Base-by-base conservation (phyloP, 176 grass and related monocot genomes). In the Zea luxurians region DNA sequence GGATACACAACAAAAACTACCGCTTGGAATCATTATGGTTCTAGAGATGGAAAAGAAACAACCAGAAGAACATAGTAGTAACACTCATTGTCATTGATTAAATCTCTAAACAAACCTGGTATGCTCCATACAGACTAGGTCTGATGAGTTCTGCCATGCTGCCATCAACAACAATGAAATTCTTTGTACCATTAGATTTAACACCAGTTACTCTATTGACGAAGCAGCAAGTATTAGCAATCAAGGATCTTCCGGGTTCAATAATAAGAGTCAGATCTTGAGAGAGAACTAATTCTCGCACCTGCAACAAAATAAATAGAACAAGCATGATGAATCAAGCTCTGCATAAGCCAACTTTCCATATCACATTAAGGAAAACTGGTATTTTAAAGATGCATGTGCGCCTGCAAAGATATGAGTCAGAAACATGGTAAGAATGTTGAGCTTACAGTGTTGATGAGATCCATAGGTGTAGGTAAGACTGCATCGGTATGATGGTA, bases 71-170 rank as follows among this genome's bases (percentile, higher is more conserved):
- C 12, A 17, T 53, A 36, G 18, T 27, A 46, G 5, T 45, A 42
- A 37, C 42, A 21, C 18, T 42, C 48, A 67, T 37, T 7, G n/a
- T 46, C 20, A 78, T 4, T 13, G 8, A 58, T 48, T 61, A 61
- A 71, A 57, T 10, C 40, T 79, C 37, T 45, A 74, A 8, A 82
- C 69, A 10, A 84, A 93, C 96, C 96, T 98, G 96, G 76, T 98
- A 94, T 68, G 96, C 96, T 78, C 90, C 96, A 89, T 98, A 98
- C 15, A 98, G 68, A 87, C 96, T 98, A 67, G 96, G 96, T n/a
- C 92, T 93, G 82, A 94, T 98, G 48, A 98, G 91, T 76, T 98
- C 96, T 16, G 96, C 96, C 96, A 98, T 98, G 85, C 92, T 94
- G 36, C 96, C 96, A 49, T 98, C 96, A 83, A 94, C 85, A 20